Evolutionary conservation across 495 filamentous ascomycete genomes (phyloP).

Genomic region (Podospora sp.): DNA sequence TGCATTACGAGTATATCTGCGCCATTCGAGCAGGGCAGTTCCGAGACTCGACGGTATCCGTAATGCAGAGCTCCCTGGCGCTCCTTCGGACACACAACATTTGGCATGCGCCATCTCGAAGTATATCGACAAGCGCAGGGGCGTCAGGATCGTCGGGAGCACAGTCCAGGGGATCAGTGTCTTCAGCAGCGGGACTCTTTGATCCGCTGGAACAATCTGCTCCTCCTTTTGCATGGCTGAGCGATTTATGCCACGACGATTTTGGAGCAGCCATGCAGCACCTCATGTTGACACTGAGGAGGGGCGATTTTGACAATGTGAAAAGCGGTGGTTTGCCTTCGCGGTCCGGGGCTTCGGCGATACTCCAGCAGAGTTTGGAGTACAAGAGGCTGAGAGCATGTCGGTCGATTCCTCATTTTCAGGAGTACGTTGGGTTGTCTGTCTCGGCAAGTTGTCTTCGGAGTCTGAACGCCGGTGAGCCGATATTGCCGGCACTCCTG

Average conservation of each 20-base stretch:
- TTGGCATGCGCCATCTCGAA: slow-evolving; percentile 15
- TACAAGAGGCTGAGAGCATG: slow-evolving; percentile 21
- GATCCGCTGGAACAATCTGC: neutral
- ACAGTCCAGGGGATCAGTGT: slow-evolving; percentile 10
- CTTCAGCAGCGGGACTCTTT: neutral
- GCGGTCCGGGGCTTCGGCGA: slow-evolving; percentile 7
- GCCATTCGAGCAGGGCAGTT: slow-evolving; percentile 7
- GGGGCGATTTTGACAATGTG: slow-evolving; percentile 17
- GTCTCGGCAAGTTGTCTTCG: slow-evolving; percentile 24
- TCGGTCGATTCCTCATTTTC: slow-evolving; percentile 25
- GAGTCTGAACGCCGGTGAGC: slow-evolving; percentile 13
- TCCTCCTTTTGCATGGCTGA: slow-evolving; percentile 17
- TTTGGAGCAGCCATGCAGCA: slow-evolving; percentile 31
- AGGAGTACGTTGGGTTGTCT: slow-evolving; percentile 24
- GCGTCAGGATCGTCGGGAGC: neutral
- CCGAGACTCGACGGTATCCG: slow-evolving; percentile 17
- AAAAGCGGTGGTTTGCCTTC: slow-evolving; percentile 12
- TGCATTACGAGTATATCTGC: slow-evolving; percentile 25
- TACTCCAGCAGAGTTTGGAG: slow-evolving; percentile 20
- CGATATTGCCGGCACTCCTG: slow-evolving; percentile 20
- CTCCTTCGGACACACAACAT: slow-evolving; percentile 26
- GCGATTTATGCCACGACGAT: slow-evolving; percentile 33
- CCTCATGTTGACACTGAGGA: slow-evolving; percentile 20
- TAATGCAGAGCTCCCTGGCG: slow-evolving; percentile 21
- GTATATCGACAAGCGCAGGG: neutral